Conservation (phyloP, 108 stramenopile genomes). For the Cyclotella kingstonii region DNA sequence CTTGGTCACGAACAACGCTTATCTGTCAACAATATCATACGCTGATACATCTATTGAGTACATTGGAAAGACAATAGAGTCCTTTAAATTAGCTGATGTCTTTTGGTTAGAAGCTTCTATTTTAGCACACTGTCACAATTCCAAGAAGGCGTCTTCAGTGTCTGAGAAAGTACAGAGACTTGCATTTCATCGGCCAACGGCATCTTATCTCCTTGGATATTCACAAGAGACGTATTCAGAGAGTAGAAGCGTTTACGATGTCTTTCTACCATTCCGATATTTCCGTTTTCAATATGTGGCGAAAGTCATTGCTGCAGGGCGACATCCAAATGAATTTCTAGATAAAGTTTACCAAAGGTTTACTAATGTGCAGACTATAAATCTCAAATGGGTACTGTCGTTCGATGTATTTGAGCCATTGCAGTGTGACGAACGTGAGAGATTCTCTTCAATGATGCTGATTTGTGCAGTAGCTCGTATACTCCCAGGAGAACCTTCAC, state of each 20-base stretch:
- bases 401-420: conserved; percentile 38
- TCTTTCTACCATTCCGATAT: conserved; percentile 35
- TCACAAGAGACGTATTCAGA: background rate
- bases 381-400: conserved; percentile 16
- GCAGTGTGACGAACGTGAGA: background rate
- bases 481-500: conserved; percentile 41
- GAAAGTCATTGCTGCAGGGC: conserved; percentile 33
- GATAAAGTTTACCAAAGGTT: background rate
- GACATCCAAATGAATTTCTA: conserved; percentile 12
- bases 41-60: background rate
- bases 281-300: conserved; percentile 52
- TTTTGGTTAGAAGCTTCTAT: conserved; percentile 55
- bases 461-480: conserved; percentile 49
- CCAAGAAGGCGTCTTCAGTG: background rate
- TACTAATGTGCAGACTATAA: background rate
- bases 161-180: conserved; percentile 17
- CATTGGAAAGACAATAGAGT: conserved; percentile 62
- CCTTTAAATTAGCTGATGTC: conserved; percentile 69
- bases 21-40: background rate
- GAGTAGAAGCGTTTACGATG: no score
- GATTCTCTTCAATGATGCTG: conserved; percentile 55
- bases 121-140: conserved; percentile 22
- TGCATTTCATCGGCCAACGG: conserved; percentile 28
- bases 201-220: conserved; percentile 21
- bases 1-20: background rate